These are phyloP conservation scores for Magnusiomyces ingens DNA, from an alignment of 1,139 yeast species.

Conservation along the genomic window DNA sequence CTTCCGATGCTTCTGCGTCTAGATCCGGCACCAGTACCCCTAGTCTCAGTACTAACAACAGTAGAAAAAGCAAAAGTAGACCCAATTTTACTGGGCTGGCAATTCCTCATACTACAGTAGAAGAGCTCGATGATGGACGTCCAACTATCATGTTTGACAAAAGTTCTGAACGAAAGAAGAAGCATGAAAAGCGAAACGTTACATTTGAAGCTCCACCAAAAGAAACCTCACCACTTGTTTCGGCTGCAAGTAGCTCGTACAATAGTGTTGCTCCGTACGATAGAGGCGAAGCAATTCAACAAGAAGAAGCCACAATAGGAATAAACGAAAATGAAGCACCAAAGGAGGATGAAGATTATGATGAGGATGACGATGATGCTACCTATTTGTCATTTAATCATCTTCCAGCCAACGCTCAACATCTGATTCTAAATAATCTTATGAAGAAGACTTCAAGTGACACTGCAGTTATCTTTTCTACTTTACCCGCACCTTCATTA, in stretches of 20 bases:
- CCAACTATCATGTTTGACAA: slow-evolving; percentile 43
- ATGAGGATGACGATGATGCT: slow-evolving; percentile 14
- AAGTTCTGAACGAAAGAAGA: slow-evolving; percentile 3
- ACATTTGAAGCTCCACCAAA: background rate
- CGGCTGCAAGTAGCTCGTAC: slow-evolving; percentile 1
- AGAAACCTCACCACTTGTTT: background rate
- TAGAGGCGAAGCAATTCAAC: background rate
- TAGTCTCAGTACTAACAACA: slow-evolving; percentile 1
- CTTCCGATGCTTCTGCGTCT: background rate
- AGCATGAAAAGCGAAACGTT: background rate
- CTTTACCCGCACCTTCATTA: slow-evolving; percentile 78
- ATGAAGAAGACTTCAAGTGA: slow-evolving; percentile 58
- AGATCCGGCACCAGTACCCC: slow-evolving; percentile 7
- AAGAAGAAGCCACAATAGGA: background rate
- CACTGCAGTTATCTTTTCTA: slow-evolving; percentile 71
- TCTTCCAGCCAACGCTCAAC: slow-evolving; percentile 87
- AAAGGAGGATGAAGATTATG: slow-evolving; percentile 19
- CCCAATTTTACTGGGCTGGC: slow-evolving; percentile 78
- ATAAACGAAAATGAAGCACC: no score
- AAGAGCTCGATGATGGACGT: slow-evolving; percentile 55
- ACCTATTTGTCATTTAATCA: slow-evolving; percentile 58
- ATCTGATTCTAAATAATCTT: slow-evolving; percentile 75
- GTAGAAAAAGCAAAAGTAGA: slow-evolving; percentile 19
- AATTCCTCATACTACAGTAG: slow-evolving; percentile 67
- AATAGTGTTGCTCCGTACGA: background rate